These are phyloP conservation scores for Lachancea meyersii DNA, from an alignment of 805 yeast species.

Conservation along the genomic window DNA sequence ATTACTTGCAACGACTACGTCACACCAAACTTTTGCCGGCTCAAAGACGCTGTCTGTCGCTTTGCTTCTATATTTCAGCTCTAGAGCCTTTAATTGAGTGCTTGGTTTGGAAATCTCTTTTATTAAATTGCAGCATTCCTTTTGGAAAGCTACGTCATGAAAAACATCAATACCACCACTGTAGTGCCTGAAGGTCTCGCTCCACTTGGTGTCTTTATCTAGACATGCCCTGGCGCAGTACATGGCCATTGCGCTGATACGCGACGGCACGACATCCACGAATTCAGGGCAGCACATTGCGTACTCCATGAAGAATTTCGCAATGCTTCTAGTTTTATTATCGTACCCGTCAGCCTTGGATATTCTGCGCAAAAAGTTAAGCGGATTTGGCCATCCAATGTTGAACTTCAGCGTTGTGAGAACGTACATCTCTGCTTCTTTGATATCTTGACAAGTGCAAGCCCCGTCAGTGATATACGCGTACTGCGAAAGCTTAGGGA, in stretches of 20 bases:
- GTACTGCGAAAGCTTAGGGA: slow-evolving; percentile 79
- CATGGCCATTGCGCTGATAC: slow-evolving; percentile 85
- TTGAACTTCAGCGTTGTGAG: slow-evolving; percentile 66
- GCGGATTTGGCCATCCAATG: slow-evolving; percentile 79
- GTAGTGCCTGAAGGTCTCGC: slow-evolving; percentile 20
- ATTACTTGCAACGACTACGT: slow-evolving; percentile 5
- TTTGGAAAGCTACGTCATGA: slow-evolving; percentile 19
- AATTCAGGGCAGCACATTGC: slow-evolving; percentile 70
- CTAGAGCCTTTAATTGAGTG: slow-evolving; percentile 26
- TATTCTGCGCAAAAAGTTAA: slow-evolving; percentile 81
- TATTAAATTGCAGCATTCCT: slow-evolving; percentile 21
- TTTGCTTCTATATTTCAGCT: slow-evolving; percentile 19
- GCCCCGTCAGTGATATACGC: slow-evolving; percentile 87
- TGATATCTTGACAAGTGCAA: slow-evolving; percentile 70
- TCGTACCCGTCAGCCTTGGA: slow-evolving; percentile 90
- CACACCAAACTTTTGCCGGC: slow-evolving; percentile 16
- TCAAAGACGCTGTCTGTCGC: slow-evolving; percentile 3
- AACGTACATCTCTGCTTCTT: slow-evolving; percentile 76
- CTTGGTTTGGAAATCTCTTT: slow-evolving; percentile 26
- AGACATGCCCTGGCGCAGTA: slow-evolving; percentile 68
- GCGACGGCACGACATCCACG: slow-evolving; percentile 66
- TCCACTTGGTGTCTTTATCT: slow-evolving; percentile 34
- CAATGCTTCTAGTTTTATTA: slow-evolving; percentile 73
- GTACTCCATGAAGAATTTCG: slow-evolving; percentile 76
- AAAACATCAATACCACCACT: slow-evolving; percentile 27